phyloP scores from a whole-genome alignment of 2,329 filamentous ascomycete genomes.

The Neocucurbitaria cava region DNA sequence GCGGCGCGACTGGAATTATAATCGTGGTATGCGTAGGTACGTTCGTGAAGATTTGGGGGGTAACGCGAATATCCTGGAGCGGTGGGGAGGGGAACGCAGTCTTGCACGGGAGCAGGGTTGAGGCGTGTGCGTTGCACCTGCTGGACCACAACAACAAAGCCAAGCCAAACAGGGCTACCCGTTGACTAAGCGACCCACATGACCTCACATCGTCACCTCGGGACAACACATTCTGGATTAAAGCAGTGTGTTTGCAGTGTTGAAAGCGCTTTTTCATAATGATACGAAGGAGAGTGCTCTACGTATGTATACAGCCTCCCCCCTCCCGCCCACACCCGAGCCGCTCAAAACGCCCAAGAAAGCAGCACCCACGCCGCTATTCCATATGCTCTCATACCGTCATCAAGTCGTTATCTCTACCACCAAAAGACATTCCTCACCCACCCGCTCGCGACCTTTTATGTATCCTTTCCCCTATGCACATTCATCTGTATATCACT shows the following conservation, averaged over 20 bases:
- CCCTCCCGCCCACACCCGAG: slow-evolving; percentile 2
- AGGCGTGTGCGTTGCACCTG: slow-evolving; percentile 28
- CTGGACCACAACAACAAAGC: slow-evolving; percentile 1
- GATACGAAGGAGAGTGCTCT: slow-evolving; percentile 3
- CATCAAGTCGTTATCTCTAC: slow-evolving; percentile 22
- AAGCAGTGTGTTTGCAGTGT: not conserved
- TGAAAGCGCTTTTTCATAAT: not conserved
- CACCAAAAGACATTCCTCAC: slow-evolving; percentile 19
- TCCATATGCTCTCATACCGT: slow-evolving; percentile 33
- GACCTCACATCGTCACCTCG: slow-evolving; percentile 2
- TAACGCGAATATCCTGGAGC: slow-evolving; percentile 42
- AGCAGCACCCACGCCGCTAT: slow-evolving; percentile 33
- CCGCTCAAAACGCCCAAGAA: slow-evolving; percentile 29
- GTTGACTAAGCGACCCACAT: slow-evolving; percentile 4
- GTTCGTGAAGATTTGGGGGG: slow-evolving; percentile 40
- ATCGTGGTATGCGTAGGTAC: slow-evolving; percentile 13
- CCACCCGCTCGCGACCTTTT: slow-evolving; percentile 18
- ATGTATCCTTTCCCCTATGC: slow-evolving; percentile 22
- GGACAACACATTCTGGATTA: no score
- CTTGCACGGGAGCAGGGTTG: slow-evolving; percentile 37
- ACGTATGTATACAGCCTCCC: slow-evolving; percentile 16
- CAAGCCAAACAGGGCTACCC: not conserved
- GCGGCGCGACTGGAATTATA: slow-evolving; percentile 9
- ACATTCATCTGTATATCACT: slow-evolving; percentile 7
- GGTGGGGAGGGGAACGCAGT: slow-evolving; percentile 31